These are phyloP conservation scores for Colletotrichum sublineola DNA, from an alignment of 2,329 filamentous ascomycete species.

Conservation along the genomic window DNA sequence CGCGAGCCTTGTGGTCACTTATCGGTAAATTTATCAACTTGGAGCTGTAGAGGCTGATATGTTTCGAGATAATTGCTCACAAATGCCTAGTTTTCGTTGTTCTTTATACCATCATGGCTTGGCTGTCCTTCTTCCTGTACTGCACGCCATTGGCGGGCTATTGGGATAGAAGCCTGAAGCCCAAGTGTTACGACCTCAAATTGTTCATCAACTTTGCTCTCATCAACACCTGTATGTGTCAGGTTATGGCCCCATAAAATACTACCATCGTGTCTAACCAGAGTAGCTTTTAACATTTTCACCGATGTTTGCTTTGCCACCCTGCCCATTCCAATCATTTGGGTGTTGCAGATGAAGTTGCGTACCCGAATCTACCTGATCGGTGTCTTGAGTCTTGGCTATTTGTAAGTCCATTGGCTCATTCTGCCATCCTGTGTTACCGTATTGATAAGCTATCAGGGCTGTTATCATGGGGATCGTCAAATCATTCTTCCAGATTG, in stretches of 20 bases:
- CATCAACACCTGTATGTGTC: slow-evolving; percentile 44
- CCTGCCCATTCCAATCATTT: slow-evolving; percentile 58
- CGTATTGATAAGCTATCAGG: slow-evolving; percentile 41
- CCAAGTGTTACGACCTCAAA: slow-evolving; percentile 42
- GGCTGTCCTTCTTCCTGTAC: slow-evolving; percentile 45
- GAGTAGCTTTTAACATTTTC: slow-evolving; percentile 55
- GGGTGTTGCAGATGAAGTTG: slow-evolving; percentile 56
- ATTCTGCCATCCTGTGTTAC: fast-evolving
- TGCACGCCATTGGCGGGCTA: slow-evolving; percentile 45
- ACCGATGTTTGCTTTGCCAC: slow-evolving; percentile 60
- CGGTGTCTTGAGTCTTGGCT: slow-evolving; percentile 57
- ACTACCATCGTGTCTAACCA: background rate
- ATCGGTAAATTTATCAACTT: slow-evolving; percentile 34
- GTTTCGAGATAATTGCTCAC: background rate
- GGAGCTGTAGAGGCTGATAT: background rate
- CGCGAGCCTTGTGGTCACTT: slow-evolving; percentile 44
- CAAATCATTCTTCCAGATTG: slow-evolving; percentile 55
- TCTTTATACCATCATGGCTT: slow-evolving; percentile 44
- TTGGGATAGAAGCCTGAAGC: slow-evolving; percentile 43
- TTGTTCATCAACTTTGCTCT: slow-evolving; percentile 57
- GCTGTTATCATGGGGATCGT: slow-evolving; percentile 56
- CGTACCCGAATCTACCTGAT: slow-evolving; percentile 56
- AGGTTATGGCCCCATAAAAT: background rate
- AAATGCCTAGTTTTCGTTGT: slow-evolving; percentile 41
- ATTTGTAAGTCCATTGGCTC: slow-evolving; percentile 49